Conservation (phyloP, 257 asterid genomes). For the Penstemon eatonii region DNA sequence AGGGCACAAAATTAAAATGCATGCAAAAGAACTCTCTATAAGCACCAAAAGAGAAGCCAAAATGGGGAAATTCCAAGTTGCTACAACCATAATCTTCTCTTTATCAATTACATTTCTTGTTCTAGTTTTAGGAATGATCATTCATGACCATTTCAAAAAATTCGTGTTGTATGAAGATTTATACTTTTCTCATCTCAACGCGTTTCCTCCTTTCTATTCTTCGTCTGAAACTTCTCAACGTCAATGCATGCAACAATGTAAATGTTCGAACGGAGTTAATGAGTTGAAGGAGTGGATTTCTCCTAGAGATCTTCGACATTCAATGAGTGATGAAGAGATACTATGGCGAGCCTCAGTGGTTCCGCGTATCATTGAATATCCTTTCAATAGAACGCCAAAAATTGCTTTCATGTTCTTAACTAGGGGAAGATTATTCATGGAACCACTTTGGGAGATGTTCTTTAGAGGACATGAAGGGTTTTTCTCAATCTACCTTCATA, state of each 20-base stretch:
- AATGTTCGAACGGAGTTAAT: not conserved
- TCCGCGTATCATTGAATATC: slow-evolving; percentile 44
- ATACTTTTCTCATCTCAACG: slow-evolving; percentile 42
- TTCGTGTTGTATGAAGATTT: slow-evolving; percentile 55
- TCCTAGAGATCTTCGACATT: slow-evolving; percentile 41
- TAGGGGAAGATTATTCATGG: slow-evolving; percentile 53
- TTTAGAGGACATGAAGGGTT: slow-evolving; percentile 63
- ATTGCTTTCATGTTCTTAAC: slow-evolving; percentile 78
- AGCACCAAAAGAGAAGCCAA: slow-evolving; percentile 40
- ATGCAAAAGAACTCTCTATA: slow-evolving; percentile 36
- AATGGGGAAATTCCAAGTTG: slow-evolving; percentile 47
- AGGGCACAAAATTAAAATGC: slow-evolving; percentile 29
- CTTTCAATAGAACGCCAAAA: slow-evolving; percentile 50
- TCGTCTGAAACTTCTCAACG: slow-evolving; percentile 24
- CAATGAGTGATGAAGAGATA: slow-evolving; percentile 60
- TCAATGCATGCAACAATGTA: slow-evolving; percentile 31
- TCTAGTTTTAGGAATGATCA: slow-evolving; percentile 47
- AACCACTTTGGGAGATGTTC: slow-evolving; percentile 79
- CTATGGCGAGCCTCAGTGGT: slow-evolving; percentile 72
- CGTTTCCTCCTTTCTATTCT: slow-evolving; percentile 42
- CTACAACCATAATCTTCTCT: slow-evolving; percentile 47
- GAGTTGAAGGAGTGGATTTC: slow-evolving; percentile 30
- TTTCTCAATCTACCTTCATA: slow-evolving; percentile 70
- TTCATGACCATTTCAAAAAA: slow-evolving; percentile 51
- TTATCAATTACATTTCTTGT: slow-evolving; percentile 48